These are phyloP conservation scores for Gilbertella persicaria DNA, from an alignment of 371 early-diverging fungal genomes.

Conservation along the genomic window DNA sequence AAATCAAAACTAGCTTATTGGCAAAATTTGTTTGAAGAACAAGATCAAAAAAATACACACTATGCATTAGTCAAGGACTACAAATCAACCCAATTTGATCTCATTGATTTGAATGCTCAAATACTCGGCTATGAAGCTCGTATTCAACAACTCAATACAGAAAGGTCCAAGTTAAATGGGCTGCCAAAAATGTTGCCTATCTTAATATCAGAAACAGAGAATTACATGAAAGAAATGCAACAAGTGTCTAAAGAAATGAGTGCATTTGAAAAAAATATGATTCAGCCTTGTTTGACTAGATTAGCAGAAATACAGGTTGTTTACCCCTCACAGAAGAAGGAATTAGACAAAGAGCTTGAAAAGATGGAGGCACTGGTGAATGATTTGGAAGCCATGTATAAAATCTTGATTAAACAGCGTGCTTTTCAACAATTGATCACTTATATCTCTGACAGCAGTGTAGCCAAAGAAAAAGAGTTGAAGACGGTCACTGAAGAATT, in stretches of 20 bases:
- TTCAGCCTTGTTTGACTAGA: conserved; percentile 7
- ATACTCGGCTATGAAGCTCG: conserved; percentile 18
- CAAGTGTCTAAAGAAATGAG: neutral
- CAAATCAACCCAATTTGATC: conserved; percentile 13
- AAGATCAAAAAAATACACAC: neutral
- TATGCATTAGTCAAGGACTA: neutral
- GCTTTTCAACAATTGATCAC: conserved; percentile 12
- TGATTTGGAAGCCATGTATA: conserved; percentile 3
- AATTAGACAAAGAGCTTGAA: neutral
- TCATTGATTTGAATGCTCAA: conserved; percentile 17
- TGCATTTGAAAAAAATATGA: conserved; percentile 5
- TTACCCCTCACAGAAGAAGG: neutral
- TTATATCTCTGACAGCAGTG: neutral
- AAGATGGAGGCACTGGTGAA: neutral
- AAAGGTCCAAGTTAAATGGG: conserved; percentile 9
- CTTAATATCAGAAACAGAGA: conserved; percentile 15
- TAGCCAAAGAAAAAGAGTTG: neutral
- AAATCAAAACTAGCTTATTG: neutral
- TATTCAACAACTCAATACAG: conserved; percentile 8
- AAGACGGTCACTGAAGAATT: neutral
- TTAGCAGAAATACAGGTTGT: conserved; percentile 3
- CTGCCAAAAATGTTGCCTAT: conserved; percentile 20
- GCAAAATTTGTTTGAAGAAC: neutral
- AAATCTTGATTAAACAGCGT: conserved; percentile 6
- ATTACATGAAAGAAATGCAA: conserved; percentile 5